Base-by-base conservation (phyloP, 805 yeast species). In the Sugiyamaella americana region DNA sequence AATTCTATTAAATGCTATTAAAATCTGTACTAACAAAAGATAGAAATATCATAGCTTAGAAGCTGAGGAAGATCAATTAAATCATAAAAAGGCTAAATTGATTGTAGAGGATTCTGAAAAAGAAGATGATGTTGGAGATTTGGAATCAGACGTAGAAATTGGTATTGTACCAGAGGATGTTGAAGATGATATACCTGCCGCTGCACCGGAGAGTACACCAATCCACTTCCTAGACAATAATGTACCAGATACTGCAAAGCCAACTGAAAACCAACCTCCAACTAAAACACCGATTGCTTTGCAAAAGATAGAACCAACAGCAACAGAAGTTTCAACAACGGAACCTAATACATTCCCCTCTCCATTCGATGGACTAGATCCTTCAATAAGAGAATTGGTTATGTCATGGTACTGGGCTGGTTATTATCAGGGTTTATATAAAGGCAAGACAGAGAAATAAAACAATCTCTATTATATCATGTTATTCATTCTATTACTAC, bases 341-440 rank as follows among this genome's bases (percentile, higher is more conserved):
- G n/a, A n/a, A n/a, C n/a, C n/a, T n/a, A n/a, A n/a, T n/a, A n/a
- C n/a, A n/a, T n/a, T n/a, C n/a, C 43, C 39, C 17, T 46, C 41
- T 24, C 51, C 51, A 17, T 43, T 54, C 16, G 46, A 43, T n/a
- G 49, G 43, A 23, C 37, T 58, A 19, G 58, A 55, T 21, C 54
- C 55, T 3, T 43, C 44, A 8, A 40, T 52, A 13, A 41, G 50
- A 13, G 47, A 53, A 3, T 41, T 58, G 5, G 56, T 55, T 1
- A 52, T 58, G 58, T 49, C 59, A 6, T 58, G 61, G 61, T 58
- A 58, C 24, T 58, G 61, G 61, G 61, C 61, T 5, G 61, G 61
- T 2, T 58, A 57, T 30, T 58, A 58, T 26, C 58, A 58, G 20
- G 61, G 61, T 0, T 32, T 54, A 8, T 44, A 58, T 24, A 54